Base-by-base conservation (phyloP, 805 yeast genomes). In the Wickerhamiella azyma region DNA sequence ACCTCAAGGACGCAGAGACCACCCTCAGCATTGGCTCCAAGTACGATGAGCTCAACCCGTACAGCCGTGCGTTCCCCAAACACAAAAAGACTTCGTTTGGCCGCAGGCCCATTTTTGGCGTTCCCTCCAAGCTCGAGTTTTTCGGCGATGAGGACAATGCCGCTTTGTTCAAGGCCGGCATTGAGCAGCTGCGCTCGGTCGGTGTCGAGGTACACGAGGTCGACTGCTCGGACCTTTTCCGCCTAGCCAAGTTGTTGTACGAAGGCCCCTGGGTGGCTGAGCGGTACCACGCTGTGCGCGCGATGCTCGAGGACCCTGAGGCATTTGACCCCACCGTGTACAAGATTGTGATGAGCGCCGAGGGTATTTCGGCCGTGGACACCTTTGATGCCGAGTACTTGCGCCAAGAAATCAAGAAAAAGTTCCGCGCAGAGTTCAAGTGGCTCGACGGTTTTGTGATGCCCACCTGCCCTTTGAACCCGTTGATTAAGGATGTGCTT, bases 251-350 rank as follows among this genome's bases (percentile, higher is more conserved):
- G 55, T 83, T 92, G 59, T 71, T 89, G 32, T 89, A 89, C 61
- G 96, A 89, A 59, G 98, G 98, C 48, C 83, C 97, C n/a, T 89
- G 98, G 98, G 97, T 89, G 9, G 85, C 94, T 19, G 98, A 89
- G 67, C 75, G 98, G 55, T 86, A 77, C 66, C 77, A 85, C 51
- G 96, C 96, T 21, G 75, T 78, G 32, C 74, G 76, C 54, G 84
- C 81, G 37, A 70, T 84, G 48, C 75, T 75, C 26, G 72, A 77
- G 57, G 86, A 92, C 16, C 85, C 92, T 28, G 70, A 72, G 29
- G 72, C 81, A 41, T 67, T 89, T 55, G 96, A 89, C 62, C 94
- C 95, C 43, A 83, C 85, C 5, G 97, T 92, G 19, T 61, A 71
- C 35, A 64, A 71, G 21, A 85, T 89, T 59, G 80, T 92, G 53